Percentiles rank a stretch among this genome's conserved stretches.
Evolutionary conservation across 176 grass and related monocot species (phyloP).

Genomic region (Tuctoria greenei): DNA sequence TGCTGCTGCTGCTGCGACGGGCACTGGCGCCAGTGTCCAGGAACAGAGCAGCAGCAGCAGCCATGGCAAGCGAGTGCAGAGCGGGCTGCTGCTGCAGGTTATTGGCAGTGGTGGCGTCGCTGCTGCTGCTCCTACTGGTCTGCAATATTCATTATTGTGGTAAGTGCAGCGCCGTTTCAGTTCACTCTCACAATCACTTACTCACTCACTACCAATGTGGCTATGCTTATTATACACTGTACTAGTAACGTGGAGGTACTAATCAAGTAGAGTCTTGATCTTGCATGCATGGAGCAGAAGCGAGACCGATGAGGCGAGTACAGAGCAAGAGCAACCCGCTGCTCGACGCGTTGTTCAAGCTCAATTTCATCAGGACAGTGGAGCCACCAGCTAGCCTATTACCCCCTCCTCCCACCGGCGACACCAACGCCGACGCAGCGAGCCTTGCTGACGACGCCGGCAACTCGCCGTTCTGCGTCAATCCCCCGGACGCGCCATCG

Average conservation of each 20-base stretch:
- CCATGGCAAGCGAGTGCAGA: slow-evolving; percentile 36
- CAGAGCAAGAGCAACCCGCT: slow-evolving; percentile 33
- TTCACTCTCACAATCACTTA: neutral
- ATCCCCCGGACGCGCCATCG: slow-evolving; percentile 35
- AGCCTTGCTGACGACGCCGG: slow-evolving; percentile 22
- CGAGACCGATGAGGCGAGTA: slow-evolving; percentile 35
- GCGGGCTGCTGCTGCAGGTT: neutral
- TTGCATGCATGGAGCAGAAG: slow-evolving; percentile 45
- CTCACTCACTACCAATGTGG: neutral
- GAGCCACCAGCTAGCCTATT: slow-evolving; percentile 18
- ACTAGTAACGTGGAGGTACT: neutral
- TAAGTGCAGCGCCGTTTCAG: slow-evolving; percentile 22
- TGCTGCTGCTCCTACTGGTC: slow-evolving; percentile 16
- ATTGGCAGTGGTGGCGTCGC: neutral
- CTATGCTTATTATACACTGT: neutral
- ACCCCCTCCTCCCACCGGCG: neutral
- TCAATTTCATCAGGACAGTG: slow-evolving; percentile 46
- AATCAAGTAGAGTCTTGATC: neutral
- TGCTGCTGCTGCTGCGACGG: neutral
- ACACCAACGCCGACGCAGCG: neutral
- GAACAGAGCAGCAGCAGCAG: neutral
- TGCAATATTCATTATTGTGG: slow-evolving; percentile 33
- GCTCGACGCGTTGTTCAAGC: slow-evolving; percentile 49
- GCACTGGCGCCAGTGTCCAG: slow-evolving; percentile 1
- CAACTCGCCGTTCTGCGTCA: slow-evolving; percentile 57